Evolutionary conservation across 495 filamentous ascomycete genomes (phyloP).

Genomic region (Neurospora sp.): DNA sequence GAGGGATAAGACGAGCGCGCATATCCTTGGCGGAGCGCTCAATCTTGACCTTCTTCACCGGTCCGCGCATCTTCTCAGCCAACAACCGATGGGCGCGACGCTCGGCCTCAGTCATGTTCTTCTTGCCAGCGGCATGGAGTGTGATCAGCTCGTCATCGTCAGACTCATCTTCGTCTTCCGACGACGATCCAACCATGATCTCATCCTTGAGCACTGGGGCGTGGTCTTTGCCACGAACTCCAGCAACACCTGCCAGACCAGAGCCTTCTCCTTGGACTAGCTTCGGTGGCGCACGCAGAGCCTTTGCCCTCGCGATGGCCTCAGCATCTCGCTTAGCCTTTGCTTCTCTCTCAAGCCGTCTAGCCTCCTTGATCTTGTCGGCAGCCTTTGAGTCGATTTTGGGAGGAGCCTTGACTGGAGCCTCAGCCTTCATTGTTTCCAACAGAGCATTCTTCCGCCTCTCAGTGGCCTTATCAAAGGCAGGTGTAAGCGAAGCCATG

Average conservation of each 20-base stretch:
- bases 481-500: conserved; percentile 24
- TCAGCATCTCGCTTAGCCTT: conserved; percentile 61
- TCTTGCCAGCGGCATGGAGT: conserved; percentile 34
- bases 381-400: conserved; percentile 21
- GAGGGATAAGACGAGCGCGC: conserved; percentile 82
- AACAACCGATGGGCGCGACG: conserved; percentile 38
- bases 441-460: conserved; percentile 23
- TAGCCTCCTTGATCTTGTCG: conserved; percentile 53
- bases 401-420: conserved; percentile 9
- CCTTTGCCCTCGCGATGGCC: conserved; percentile 54
- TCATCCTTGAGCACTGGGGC: conserved; percentile 50
- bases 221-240: conserved; percentile 69
- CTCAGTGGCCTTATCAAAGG: conserved; percentile 27
- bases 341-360: conserved; percentile 61
- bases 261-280: conserved; percentile 64
- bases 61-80: conserved; percentile 41
- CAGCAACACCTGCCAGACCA: conserved; percentile 58
- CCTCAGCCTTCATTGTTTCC: conserved; percentile 3
- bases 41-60: conserved; percentile 70
- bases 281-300: conserved; percentile 44
- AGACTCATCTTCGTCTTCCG: conserved; percentile 58
- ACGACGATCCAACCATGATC: conserved; percentile 85
- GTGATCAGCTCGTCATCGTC: conserved; percentile 35
- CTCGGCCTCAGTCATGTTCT: conserved; percentile 40
- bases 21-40: conserved; percentile 78